Evolutionary conservation across 2,329 filamentous ascomycete species (phyloP).

Genomic region (Knufia petricola): DNA sequence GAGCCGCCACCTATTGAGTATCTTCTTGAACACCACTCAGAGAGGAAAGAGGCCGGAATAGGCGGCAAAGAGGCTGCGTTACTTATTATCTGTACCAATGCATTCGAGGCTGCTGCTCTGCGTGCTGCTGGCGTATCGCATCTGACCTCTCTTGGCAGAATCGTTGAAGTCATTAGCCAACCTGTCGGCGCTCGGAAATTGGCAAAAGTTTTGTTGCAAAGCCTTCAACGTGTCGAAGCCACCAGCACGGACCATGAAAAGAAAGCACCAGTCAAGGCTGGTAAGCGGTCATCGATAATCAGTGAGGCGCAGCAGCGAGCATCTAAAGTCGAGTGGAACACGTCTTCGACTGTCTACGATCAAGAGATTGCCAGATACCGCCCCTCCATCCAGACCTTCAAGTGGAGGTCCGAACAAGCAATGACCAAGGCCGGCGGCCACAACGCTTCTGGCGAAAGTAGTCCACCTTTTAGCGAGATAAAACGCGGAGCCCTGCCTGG

Average conservation of each 20-base stretch:
- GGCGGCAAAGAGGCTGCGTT: conserved; percentile 24
- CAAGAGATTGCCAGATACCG: background rate
- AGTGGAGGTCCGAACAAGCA: conserved; percentile 8
- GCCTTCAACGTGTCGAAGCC: conserved; percentile 17
- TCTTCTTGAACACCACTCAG: conserved; percentile 28
- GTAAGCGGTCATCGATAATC: background rate
- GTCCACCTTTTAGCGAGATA: background rate
- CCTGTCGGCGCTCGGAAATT: conserved; percentile 35
- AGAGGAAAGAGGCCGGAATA: conserved; percentile 16
- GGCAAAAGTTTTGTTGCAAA: conserved; percentile 27
- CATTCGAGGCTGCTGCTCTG: conserved; percentile 28
- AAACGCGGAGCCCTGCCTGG: background rate
- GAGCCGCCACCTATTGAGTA: conserved; percentile 27
- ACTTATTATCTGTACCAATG: conserved; percentile 30
- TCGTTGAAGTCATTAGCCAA: conserved; percentile 31
- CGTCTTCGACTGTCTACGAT: conserved; percentile 1
- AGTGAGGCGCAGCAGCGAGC: conserved; percentile 1
- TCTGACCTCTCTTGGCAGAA: conserved; percentile 11
- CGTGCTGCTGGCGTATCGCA: conserved; percentile 1
- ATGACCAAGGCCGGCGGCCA: conserved; percentile 3
- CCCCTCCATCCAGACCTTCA: background rate
- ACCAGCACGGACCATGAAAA: background rate
- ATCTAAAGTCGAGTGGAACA: background rate
- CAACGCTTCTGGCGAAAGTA: background rate
- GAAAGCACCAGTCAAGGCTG: background rate